Percentiles rank a stretch among this genome's conserved stretches.
Evolutionary conservation across 768 basidiomycete genomes (phyloP).

Genomic region (Scleroderma citrinum): DNA sequence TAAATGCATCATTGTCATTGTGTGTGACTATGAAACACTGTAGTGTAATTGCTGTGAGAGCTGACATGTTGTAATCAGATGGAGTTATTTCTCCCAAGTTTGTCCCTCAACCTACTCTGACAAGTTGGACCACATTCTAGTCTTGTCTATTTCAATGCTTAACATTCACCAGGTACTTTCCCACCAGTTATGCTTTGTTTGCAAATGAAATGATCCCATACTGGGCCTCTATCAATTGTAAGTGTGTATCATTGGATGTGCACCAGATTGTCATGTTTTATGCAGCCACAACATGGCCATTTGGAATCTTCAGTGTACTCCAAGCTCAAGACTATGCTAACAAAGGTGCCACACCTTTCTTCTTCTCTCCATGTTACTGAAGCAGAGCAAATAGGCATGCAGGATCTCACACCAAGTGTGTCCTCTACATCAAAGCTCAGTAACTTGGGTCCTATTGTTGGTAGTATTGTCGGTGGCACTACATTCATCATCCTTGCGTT

Average conservation of each 20-base stretch:
- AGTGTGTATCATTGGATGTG: conserved; percentile 13
- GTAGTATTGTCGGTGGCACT: not conserved
- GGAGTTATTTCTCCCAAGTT: conserved; percentile 15
- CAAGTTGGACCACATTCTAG: conserved; percentile 5
- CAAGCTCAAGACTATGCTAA: not conserved
- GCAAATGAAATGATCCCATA: conserved; percentile 35
- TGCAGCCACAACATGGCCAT: not conserved
- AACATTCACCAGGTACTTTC: conserved; percentile 29
- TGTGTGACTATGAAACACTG: conserved; percentile 16
- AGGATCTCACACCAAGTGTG: not conserved
- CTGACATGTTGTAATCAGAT: conserved; percentile 10
- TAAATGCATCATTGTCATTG: conserved; percentile 20
- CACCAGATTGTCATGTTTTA: no score
- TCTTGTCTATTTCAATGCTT: not conserved
- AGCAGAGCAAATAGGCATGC: not conserved
- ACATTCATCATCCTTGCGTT: not conserved
- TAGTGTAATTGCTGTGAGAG: no score
- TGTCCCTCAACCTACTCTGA: conserved; percentile 14
- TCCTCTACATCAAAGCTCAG: not conserved
- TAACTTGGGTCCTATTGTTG: conserved; percentile 1
- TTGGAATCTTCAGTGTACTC: not conserved
- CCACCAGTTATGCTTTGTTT: conserved; percentile 29
- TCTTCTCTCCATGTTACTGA: not conserved
- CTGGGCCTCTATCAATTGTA: conserved; percentile 46
- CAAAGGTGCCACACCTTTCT: not conserved